These are phyloP conservation scores for Sapria himalayana DNA, from an alignment of 345 rosid species.

Conservation along the genomic window DNA sequence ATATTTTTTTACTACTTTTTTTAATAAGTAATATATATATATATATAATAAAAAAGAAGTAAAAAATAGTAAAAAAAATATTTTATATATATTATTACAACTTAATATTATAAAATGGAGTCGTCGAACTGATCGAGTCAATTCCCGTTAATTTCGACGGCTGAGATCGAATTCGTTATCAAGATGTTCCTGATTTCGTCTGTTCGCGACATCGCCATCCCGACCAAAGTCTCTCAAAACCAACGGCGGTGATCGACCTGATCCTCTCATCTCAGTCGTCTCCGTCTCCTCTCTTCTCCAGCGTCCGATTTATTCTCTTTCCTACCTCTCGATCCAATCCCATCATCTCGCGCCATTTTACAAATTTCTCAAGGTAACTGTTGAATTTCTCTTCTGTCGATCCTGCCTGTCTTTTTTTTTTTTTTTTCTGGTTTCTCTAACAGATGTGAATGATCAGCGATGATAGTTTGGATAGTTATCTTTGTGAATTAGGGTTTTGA, in stretches of 20 bases:
- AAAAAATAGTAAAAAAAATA: too few relatives aligned
- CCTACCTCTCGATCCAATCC: slow-evolving; percentile 25
- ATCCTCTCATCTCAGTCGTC: slow-evolving; percentile 36
- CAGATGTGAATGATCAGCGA: slow-evolving; percentile 1
- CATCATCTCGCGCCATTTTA: slow-evolving; percentile 50
- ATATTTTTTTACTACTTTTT: too few relatives aligned
- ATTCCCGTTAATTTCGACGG: too few relatives aligned
- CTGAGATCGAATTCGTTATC: too few relatives aligned
- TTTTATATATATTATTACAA: too few relatives aligned
- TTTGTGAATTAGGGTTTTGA: slow-evolving; percentile 14
- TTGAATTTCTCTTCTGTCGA: slow-evolving; percentile 1
- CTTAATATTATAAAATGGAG: too few relatives aligned
- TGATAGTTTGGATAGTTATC: slow-evolving; percentile 4
- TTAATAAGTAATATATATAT: too few relatives aligned
- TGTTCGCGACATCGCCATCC: too few relatives aligned
- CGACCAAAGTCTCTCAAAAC: too few relatives aligned
- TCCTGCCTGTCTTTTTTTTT: neutral
- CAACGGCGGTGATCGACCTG: slow-evolving; percentile 55
- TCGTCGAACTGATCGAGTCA: too few relatives aligned
- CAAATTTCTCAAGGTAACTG: slow-evolving; percentile 11
- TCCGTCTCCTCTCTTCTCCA: slow-evolving; percentile 47
- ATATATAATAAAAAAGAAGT: too few relatives aligned
- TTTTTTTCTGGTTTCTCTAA: neutral
- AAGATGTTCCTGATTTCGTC: too few relatives aligned
- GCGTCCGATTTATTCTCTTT: slow-evolving; percentile 70